These are phyloP conservation scores for Tetrapyrgos nigripes DNA, from an alignment of 1,284 basidiomycete genomes.

Conservation along the genomic window DNA sequence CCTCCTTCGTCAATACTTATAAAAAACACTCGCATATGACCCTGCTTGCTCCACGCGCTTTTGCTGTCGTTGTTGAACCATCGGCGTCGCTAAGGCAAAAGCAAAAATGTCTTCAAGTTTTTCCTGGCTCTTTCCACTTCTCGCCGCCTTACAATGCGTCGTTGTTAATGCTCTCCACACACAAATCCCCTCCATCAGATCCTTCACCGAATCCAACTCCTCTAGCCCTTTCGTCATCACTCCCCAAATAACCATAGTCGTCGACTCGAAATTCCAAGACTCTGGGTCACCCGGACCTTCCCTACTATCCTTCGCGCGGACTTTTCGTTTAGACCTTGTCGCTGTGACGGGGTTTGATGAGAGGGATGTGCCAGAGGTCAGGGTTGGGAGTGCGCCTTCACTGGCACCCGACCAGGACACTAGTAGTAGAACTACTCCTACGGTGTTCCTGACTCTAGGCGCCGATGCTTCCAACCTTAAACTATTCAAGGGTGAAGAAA, in stretches of 20 bases:
- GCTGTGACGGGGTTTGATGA: constrained; percentile 20
- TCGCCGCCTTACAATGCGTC: neutral
- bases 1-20: neutral
- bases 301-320: constrained; percentile 21
- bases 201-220: constrained; percentile 5
- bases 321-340: constrained; percentile 24
- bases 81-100: no score
- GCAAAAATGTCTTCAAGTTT: no score
- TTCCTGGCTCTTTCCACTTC: neutral
- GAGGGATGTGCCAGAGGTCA: constrained; percentile 17
- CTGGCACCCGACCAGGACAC: constrained; percentile 6
- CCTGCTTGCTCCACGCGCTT: neutral
- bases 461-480: constrained; percentile 29
- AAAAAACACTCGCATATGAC: neutral
- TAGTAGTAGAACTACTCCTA: neutral
- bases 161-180: neutral
- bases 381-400: neutral
- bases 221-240: constrained; percentile 17
- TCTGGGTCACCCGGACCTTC: constrained; percentile 13
- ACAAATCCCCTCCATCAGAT: constrained; percentile 15
- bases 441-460: constrained; percentile 21
- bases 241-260: constrained; percentile 18
- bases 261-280: constrained; percentile 20
- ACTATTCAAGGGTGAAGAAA: constrained; percentile 35
- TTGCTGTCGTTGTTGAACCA: no score